A percentile compares a stretch with the other conserved stretches of the same genome.
Conservation (phyloP, 2,329 filamentous ascomycete genomes). For the Microsporum audouinii region DNA sequence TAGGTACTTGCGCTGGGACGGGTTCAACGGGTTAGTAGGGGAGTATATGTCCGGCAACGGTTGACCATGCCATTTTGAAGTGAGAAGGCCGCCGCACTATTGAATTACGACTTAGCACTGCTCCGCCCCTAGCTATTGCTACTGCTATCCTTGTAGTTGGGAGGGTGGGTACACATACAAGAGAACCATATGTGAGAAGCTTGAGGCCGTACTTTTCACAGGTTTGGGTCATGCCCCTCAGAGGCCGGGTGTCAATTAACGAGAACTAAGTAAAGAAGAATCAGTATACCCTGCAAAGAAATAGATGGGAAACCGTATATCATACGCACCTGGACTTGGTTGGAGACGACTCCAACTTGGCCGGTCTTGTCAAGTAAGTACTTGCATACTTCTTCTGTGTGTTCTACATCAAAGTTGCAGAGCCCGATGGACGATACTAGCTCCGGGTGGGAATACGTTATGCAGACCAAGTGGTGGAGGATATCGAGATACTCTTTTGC, state of each 20-base stretch:
- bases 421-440: constrained; percentile 28
- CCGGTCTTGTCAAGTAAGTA: not conserved
- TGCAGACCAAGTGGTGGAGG: constrained; percentile 13
- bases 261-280: constrained; percentile 24
- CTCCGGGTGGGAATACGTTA: constrained; percentile 24
- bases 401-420: constrained; percentile 34
- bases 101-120: not conserved
- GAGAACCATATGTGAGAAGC: constrained; percentile 35
- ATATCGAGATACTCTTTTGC: constrained; percentile 29
- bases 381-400: constrained; percentile 24
- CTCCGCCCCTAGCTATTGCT: not conserved
- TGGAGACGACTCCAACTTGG: not conserved
- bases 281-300: not conserved
- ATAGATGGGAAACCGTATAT: not conserved
- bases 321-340: not conserved
- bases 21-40: not conserved
- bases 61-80: constrained; percentile 30
- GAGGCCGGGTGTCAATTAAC: constrained; percentile 31
- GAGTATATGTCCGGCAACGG: constrained; percentile 21
- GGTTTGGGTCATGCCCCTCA: constrained; percentile 27
- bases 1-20: not conserved
- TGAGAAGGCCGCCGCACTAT: constrained; percentile 32
- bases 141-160: not conserved
- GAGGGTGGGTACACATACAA: constrained; percentile 19
- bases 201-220: constrained; percentile 32